phyloP scores from a whole-genome alignment of 352 stramenopile species.

The Hyaloperonospora brassicae region DNA sequence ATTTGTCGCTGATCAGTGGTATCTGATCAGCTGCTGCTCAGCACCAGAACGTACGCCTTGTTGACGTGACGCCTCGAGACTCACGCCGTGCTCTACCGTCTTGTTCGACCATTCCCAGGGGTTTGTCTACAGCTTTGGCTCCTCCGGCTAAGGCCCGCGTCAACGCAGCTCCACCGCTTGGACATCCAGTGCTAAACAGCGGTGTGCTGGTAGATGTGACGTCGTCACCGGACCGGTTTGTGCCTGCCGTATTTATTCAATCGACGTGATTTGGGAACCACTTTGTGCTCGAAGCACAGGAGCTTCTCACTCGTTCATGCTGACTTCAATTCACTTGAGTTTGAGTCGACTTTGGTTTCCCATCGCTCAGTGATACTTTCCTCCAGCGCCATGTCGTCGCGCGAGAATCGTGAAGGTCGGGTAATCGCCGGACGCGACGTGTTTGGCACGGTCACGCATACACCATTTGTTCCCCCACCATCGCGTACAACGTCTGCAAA shows the following conservation, averaged over 20 bases:
- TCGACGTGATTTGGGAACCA: conserved; percentile 11
- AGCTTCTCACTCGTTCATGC: conserved; percentile 8
- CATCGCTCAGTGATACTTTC: conserved; percentile 63
- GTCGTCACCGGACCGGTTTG: conserved; percentile 3
- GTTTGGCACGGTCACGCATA: conserved; percentile 24
- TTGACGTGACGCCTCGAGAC: background rate
- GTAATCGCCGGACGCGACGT: conserved; percentile 37
- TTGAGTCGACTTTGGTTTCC: conserved; percentile 64
- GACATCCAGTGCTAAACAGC: background rate
- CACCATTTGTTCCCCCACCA: conserved; percentile 22
- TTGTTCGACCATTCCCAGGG: conserved; percentile 25
- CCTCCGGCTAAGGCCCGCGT: conserved; percentile 12
- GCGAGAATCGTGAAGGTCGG: conserved; percentile 38
- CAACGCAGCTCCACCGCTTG: background rate
- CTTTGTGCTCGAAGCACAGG: conserved; percentile 3
- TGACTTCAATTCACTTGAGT: conserved; percentile 33
- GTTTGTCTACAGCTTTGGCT: conserved; percentile 66
- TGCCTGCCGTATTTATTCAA: conserved; percentile 40
- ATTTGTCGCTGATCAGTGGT: too few species aligned
- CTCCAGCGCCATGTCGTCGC: conserved; percentile 48
- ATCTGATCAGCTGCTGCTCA: too few species aligned
- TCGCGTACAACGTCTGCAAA: conserved; percentile 81
- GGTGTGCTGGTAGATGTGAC: background rate
- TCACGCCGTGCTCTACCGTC: conserved; percentile 8
- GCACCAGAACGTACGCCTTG: background rate